phyloP scores from a whole-genome alignment of 192 early-diverging fungal genomes.

The Coemansia sp. region DNA sequence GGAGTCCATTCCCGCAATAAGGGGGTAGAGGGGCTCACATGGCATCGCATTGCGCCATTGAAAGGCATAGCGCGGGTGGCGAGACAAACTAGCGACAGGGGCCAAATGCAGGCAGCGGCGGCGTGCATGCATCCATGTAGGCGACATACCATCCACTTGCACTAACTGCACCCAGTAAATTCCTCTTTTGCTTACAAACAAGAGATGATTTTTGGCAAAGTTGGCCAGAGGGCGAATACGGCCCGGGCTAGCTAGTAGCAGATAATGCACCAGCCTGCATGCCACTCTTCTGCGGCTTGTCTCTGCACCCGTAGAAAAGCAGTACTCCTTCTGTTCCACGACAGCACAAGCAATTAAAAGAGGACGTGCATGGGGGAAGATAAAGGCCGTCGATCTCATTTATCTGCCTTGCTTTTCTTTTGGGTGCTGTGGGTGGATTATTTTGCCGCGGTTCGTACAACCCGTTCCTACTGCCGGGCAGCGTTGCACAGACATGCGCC shows the following conservation, averaged over 20 bases:
- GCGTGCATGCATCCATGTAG: constrained; percentile 17
- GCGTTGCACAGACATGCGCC: constrained; percentile 3
- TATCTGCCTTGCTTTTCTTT: constrained; percentile 12
- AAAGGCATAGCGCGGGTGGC: constrained; percentile 2
- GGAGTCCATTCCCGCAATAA: constrained; percentile 14
- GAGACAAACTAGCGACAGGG: constrained; percentile 7
- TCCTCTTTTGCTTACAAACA: constrained; percentile 4
- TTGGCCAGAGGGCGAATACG: background rate
- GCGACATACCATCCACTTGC: background rate
- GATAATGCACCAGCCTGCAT: constrained; percentile 12
- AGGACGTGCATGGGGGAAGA: constrained; percentile 5
- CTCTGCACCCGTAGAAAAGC: constrained; percentile 3
- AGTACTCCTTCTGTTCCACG: background rate
- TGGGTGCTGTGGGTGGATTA: background rate
- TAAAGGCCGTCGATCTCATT: constrained; percentile 9
- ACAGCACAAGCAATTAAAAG: constrained; percentile 9
- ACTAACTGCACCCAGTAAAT: constrained; percentile 14
- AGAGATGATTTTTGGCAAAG: constrained; percentile 8
- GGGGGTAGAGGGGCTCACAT: constrained; percentile 11
- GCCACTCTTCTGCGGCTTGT: background rate
- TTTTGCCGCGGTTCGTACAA: constrained; percentile 5
- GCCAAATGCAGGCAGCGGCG: constrained; percentile 10
- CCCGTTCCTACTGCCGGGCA: background rate
- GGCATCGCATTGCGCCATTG: constrained; percentile 16
- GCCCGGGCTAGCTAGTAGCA: constrained; percentile 5